Percentiles rank a stretch among this genome's conserved stretches.
Conservation (phyloP, 2,329 filamentous ascomycete genomes). For the Colletotrichum salicis region DNA sequence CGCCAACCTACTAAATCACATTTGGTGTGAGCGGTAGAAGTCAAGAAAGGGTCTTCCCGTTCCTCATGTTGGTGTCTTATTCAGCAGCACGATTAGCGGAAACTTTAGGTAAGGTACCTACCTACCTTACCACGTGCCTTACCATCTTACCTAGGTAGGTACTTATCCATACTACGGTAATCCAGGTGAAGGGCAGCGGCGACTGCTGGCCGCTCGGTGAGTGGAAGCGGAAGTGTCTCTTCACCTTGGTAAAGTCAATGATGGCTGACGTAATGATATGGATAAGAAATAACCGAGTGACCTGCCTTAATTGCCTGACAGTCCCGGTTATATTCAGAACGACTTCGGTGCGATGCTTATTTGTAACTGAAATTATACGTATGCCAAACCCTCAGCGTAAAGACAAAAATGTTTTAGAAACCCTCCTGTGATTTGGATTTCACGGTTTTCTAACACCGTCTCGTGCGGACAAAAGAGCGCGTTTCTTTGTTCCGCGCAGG, state of each 20-base stretch:
- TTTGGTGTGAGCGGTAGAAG: slow-evolving; percentile 2
- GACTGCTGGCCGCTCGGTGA: neutral
- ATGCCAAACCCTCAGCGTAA: neutral
- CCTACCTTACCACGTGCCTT: neutral
- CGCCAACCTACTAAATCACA: neutral
- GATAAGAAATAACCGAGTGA: neutral
- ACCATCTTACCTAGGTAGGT: no score
- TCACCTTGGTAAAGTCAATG: slow-evolving; percentile 7
- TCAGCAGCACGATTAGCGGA: slow-evolving; percentile 16
- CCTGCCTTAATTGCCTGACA: no score
- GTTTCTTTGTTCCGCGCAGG: slow-evolving; percentile 24
- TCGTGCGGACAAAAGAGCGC: slow-evolving; percentile 4
- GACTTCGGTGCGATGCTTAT: neutral
- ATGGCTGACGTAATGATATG: slow-evolving; percentile 1
- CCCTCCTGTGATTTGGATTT: neutral
- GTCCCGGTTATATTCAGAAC: neutral
- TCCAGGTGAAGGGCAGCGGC: neutral
- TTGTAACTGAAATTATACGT: neutral
- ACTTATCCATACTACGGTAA: no score
- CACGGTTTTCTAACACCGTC: neutral
- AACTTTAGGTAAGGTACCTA: neutral
- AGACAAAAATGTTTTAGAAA: neutral
- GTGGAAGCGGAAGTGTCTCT: neutral
- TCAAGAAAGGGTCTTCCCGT: slow-evolving; percentile 1
- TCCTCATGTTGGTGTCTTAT: neutral